Evolutionary conservation across 1,284 basidiomycete genomes (phyloP), one percentile per base, ranked within the genome.

Genomic region (Irpex lacteus): DNA sequence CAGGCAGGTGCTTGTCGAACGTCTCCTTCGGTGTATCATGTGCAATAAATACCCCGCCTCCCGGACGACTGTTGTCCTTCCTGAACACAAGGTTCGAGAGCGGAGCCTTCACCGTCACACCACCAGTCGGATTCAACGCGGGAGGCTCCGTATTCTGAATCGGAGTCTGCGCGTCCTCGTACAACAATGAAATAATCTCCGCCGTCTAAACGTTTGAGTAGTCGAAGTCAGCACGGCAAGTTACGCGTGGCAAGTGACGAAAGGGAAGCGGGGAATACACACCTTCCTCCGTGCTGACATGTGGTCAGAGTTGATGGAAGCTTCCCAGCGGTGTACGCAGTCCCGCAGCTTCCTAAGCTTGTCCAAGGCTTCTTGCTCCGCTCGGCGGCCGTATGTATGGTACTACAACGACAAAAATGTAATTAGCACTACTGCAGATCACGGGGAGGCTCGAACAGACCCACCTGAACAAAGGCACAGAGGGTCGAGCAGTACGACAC

Each of bases 271-370:
- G 60, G 72, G 62, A 70, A 67, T 65, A 83, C 86, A 70, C 68
- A 82, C 91, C 87, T 95, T 95, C 71, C 92, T 86, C 75, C 92
- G 85, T n/a, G 91, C 88, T 44, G 91, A 93, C 92, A 95, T 95
- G 76, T 96, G 94, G 70, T 96, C 94, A 67, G 87, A 85, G 59
- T 88, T 89, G 67, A 92, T 82, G 2, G 88, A 83, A 59, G 82
- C 85, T 75, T 96, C 95, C 94, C 94, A 96, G 64, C 89, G 81
- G 66, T 88, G 82, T 13, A 96, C 88, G 61, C 89, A 91, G 73
- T 96, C 94, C 32, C 91, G 87, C 57, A 96, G 80, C 71, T 91
- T 89, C 67, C 86, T 86, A 59, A 98, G 81, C 68, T 90, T 91
- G 36, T 82, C 81, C 61, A 91, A 86, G 3, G 95, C 91, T 4